Evolutionary conservation across 1,139 yeast genomes (phyloP), one percentile per base, ranked within the genome.

Genomic region (Sugiyamaella xylanicola): DNA sequence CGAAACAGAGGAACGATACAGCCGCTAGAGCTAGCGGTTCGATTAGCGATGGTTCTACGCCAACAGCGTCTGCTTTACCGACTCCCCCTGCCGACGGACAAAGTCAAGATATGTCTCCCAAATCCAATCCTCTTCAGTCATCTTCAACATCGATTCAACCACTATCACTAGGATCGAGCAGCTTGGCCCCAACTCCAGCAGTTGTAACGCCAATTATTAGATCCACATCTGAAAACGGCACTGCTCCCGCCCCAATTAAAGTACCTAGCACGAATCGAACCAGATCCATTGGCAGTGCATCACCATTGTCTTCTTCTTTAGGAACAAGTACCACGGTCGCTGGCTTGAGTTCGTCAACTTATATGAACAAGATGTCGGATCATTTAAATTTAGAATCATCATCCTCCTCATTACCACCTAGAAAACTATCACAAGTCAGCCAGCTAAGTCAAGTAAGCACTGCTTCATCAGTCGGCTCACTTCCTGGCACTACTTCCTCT

Each of bases 71-170:
- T 35, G 17, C 50, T 9, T n/a, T 32, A 15, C 13, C 53, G 9
- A 41, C 53, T 13, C 42, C 35, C 2, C 36, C 41, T 41, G 25
- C 51, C 25, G 44, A 37, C 3, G n/a, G 21, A 13, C 44, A 22
- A 17, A 39, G 35, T 17, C 53, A 49, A 49, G 37, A 32, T n/a
- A 41, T 40, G 47, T 49, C 53, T 3, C 53, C 53, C n/a, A 49
- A 42, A 42, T 49, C 53, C 1, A 9, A 16, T 3, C 48, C 48
- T 2, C 42, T 16, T 13, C 32, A 2, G 39, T 21, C 47, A 9
- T 29, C 41, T n/a, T 11, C 47, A 3, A 19, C 39, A 7, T 32
- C 42, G 3, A 32, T 43, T 21, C 35, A 49, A 2, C 48, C 48
- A 3, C 15, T 47, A 22, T 36, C 51, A 3, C 51, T 47, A 5